Evolutionary conservation across 805 yeast species (phyloP), one percentile per base, ranked within the genome.

Genomic region (Lachancea quebecensis): DNA sequence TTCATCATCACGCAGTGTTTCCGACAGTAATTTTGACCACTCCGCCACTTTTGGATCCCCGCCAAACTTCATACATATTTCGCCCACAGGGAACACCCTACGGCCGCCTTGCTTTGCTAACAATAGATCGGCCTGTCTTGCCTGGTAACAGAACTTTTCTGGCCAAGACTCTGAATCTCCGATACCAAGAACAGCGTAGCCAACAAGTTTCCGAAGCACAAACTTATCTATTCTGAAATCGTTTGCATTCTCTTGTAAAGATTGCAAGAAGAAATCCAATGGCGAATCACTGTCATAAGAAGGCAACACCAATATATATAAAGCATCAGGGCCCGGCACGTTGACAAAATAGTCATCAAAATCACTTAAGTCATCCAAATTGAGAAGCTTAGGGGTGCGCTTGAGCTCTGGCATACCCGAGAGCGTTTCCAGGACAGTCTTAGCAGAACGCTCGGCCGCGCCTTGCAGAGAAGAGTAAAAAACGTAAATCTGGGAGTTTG

Each of bases 211-310:
- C 28, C 76, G 69, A 55, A 89, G 68, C 3, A 96, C 96, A 52
- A 78, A 81, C 50, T 85, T 85, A 58, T 88, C 95, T 30, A 89
- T 77, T 53, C 96, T 73, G 68, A 87, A 87, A 62, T 89, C 97
- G 50, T 82, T 82, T 49, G 78, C 78, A 1, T 95, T 87, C 45
- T 89, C 96, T 50, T 78, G 73, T 52, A 89, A 69, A 37, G 85
- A 80, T 55, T 86, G 95, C 46, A 89, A 68, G 62, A 88, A 87
- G 59, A 79, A 90, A 63, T 89, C 97, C 29, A 90, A 73, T 11
- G 97, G 96, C 1, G 95, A 85, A 62, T 89, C 97, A 0, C 90
- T 85, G 52, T 88, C 96, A 59, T 89, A 89, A 0, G 96, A 87
- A 1, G 97, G 97, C 29, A 89, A 69, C 12, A 89, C 86, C 47